These are phyloP conservation scores for Grifola frondosa DNA, from an alignment of 1,284 basidiomycete genomes.

Conservation along the genomic window DNA sequence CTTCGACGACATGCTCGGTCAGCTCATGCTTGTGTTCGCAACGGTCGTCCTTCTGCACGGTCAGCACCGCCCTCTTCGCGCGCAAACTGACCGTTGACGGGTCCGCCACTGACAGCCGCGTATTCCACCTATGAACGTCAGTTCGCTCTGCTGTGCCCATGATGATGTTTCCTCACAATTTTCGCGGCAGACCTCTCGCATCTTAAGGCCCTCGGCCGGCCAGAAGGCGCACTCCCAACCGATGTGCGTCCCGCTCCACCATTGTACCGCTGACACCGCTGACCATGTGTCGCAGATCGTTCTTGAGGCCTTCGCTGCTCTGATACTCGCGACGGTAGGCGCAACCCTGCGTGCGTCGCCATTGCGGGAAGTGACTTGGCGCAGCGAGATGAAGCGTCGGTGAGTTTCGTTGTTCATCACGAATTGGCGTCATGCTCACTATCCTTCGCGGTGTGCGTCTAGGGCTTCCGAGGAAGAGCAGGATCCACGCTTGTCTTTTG, in stretches of 20 bases:
- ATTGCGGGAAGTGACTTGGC: slow-evolving; percentile 81
- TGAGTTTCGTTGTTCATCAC: slow-evolving; percentile 30
- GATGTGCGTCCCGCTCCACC: slow-evolving; percentile 47
- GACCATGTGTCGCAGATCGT: slow-evolving; percentile 52
- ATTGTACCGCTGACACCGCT: background rate
- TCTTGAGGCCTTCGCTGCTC: slow-evolving; percentile 61
- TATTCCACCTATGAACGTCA: slow-evolving; percentile 66
- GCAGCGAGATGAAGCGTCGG: slow-evolving; percentile 87
- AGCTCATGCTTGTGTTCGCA: slow-evolving; percentile 26
- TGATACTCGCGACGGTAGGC: slow-evolving; percentile 71
- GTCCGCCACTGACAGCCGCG: slow-evolving; percentile 36
- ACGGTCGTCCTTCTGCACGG: slow-evolving; percentile 31
- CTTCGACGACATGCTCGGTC: slow-evolving; percentile 27
- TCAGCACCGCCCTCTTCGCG: slow-evolving; percentile 15
- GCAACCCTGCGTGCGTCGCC: slow-evolving; percentile 67
- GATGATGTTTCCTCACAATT: slow-evolving; percentile 4
- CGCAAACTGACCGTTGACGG: slow-evolving; percentile 4
- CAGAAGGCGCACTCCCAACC: slow-evolving; percentile 61
- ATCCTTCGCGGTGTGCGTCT: background rate
- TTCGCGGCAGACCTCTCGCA: slow-evolving; percentile 60
- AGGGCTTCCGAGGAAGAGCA: slow-evolving; percentile 72
- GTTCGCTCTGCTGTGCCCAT: slow-evolving; percentile 25
- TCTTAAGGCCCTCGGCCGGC: slow-evolving; percentile 69
- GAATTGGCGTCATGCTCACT: background rate
- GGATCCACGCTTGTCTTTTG: slow-evolving; percentile 73